Evolutionary conservation across 768 basidiomycete genomes (phyloP).

Genomic region (Lactarius trivialis): DNA sequence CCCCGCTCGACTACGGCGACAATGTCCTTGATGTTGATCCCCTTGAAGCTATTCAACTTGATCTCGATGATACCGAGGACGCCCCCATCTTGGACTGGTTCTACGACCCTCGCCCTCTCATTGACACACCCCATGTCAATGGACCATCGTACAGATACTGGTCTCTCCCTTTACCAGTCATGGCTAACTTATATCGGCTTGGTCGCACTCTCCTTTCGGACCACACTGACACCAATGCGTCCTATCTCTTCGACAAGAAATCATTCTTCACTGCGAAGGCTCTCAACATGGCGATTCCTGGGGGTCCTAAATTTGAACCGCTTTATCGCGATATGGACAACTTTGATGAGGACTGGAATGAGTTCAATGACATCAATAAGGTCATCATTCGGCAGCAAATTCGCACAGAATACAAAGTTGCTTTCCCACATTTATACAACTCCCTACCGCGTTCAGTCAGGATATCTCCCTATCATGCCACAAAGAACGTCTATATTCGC

Average conservation of each 20-base stretch:
- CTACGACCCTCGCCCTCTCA: slow-evolving; percentile 91
- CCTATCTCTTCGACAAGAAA: slow-evolving; percentile 95
- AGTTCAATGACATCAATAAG: slow-evolving; percentile 99
- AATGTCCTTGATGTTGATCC: slow-evolving; percentile 98
- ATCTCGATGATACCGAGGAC: slow-evolving; percentile 90
- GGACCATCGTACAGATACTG: slow-evolving; percentile 91
- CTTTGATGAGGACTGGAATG: slow-evolving; percentile 99
- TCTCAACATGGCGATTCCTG: slow-evolving; percentile 93
- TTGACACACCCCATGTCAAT: slow-evolving; percentile 87
- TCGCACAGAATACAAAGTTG: slow-evolving; percentile 97
- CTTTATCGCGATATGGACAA: slow-evolving; percentile 94
- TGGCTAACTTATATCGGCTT: slow-evolving; percentile 95
- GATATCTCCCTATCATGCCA: slow-evolving; percentile 85
- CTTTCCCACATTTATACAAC: slow-evolving; percentile 98
- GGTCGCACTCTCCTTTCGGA: slow-evolving; percentile 93
- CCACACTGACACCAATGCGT: slow-evolving; percentile 83
- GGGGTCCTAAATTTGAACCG: slow-evolving; percentile 98
- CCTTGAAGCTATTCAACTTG: slow-evolving; percentile 94
- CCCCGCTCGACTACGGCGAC: slow-evolving; percentile 97
- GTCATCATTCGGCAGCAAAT: slow-evolving; percentile 99
- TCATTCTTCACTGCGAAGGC: slow-evolving; percentile 98
- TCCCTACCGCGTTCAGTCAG: slow-evolving; percentile 92
- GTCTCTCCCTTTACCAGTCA: slow-evolving; percentile 86
- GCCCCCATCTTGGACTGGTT: slow-evolving; percentile 93
- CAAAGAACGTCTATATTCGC: slow-evolving; percentile 98